These are phyloP conservation scores for Colletotrichum somersetense DNA, from an alignment of 2,329 filamentous ascomycete genomes.

Conservation along the genomic window DNA sequence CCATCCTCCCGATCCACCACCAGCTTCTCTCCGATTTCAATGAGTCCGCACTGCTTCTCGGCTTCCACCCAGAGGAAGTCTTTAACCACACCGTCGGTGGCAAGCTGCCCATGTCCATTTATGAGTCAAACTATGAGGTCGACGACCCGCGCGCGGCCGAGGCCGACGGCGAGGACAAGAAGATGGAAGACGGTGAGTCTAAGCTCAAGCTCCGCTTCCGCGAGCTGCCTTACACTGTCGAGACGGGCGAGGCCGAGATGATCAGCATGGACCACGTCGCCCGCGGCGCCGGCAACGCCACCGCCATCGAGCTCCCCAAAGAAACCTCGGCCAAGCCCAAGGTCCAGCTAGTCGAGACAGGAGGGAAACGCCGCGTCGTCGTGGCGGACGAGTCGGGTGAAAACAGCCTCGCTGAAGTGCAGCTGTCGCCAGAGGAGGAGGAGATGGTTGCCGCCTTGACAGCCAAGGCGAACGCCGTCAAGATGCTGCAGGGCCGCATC, in stretches of 20 bases:
- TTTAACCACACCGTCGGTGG: constrained; percentile 72
- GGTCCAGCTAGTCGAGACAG: constrained; percentile 59
- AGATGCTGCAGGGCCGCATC: constrained; percentile 87
- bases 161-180: constrained; percentile 73
- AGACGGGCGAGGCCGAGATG: constrained; percentile 97
- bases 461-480: constrained; percentile 91
- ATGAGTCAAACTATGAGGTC: constrained; percentile 86
- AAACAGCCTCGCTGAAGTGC: constrained; percentile 48
- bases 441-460: constrained; percentile 77
- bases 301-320: constrained; percentile 62
- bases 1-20: constrained; percentile 80
- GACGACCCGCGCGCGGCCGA: constrained; percentile 62
- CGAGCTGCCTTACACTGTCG: constrained; percentile 86
- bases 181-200: constrained; percentile 75
- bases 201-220: constrained; percentile 78
- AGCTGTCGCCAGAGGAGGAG: constrained; percentile 69
- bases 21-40: constrained; percentile 82
- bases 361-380: constrained; percentile 60
- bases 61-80: constrained; percentile 80
- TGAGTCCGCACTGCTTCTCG: constrained; percentile 87
- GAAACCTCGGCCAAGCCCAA: constrained; percentile 54
- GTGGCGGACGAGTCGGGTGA: constrained; percentile 47
- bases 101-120: constrained; percentile 90
- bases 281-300: constrained; percentile 84
- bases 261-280: constrained; percentile 96